Base-by-base conservation (phyloP, 1,284 basidiomycete species). In the Ustilago lituana region DNA sequence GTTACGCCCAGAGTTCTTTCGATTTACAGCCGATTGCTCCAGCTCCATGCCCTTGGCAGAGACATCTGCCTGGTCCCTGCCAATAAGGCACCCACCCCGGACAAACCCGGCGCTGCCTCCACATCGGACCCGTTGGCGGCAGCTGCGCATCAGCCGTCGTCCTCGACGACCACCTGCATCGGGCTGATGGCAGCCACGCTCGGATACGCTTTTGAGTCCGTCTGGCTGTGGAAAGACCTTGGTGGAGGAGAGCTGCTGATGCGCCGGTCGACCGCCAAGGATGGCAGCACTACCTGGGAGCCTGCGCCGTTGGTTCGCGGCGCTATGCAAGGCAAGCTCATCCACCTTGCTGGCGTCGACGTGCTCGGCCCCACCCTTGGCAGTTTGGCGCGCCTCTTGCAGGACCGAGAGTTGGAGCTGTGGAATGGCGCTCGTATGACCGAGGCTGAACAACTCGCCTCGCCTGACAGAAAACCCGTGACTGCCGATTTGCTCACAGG, bases 151-250 rank as follows among this genome's bases (percentile, higher is more conserved):
- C 78, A 79, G 32, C 64, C 79, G 7, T 83, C 81, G 1, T 79
- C 80, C 1, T 83, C 82, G 22, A 83, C 82, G 6, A 77, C 82
- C 2, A 77, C 82, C 8, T 62, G 77, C 36, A 82, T 84, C 40
- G 37, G 60, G 2, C 63, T 82, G 4, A 83, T 84, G 66, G 81
- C 78, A 10, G 40, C 73, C 6, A 50, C 82, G 8, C 67, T 83
- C 12, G 83, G 83, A 1, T 84, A 83, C 54, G 74, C 70, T 8
- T 69, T 81, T 33, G 82, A 83, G 51, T 70, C 77, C 3, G 58
- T 83, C 1, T 82, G 82, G 73, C 71, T 84, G 3, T 83, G 78
- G 72, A 83, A 83, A 50, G 83, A 84, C 38, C 51, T 83, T 0
- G 70, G 76, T 12, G 83, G 83, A 9, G 71, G 75, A 11, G 83